Evolutionary conservation across 2,329 filamentous ascomycete genomes (phyloP).

Genomic region (Alternaria longipes): DNA sequence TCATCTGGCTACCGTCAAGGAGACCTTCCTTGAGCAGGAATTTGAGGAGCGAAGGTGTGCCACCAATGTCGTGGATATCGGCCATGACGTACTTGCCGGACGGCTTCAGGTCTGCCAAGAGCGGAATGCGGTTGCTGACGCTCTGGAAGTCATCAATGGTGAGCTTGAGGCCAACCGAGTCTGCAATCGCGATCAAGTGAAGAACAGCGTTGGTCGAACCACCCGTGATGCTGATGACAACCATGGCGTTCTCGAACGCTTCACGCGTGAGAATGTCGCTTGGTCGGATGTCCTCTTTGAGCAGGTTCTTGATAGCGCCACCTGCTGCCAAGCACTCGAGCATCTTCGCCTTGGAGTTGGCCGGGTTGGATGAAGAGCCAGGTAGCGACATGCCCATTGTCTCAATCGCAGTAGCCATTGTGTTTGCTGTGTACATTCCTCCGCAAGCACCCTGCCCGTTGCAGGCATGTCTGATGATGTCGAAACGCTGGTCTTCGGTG

Average conservation of each 20-base stretch:
- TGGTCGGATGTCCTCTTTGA: slow-evolving; percentile 61
- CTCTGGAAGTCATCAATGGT: slow-evolving; percentile 62
- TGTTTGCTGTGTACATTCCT: slow-evolving; percentile 73
- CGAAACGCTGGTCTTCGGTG: slow-evolving; percentile 87
- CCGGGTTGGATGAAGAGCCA: slow-evolving; percentile 62
- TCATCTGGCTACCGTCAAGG: slow-evolving; percentile 59
- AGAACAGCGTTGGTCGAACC: slow-evolving; percentile 62
- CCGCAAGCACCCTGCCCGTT: slow-evolving; percentile 84
- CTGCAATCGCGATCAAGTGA: slow-evolving; percentile 62
- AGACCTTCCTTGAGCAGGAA: slow-evolving; percentile 61
- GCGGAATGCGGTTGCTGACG: slow-evolving; percentile 60
- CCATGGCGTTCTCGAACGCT: slow-evolving; percentile 62
- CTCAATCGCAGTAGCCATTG: slow-evolving; percentile 62
- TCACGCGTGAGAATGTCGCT: slow-evolving; percentile 60
- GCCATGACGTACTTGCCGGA: slow-evolving; percentile 65
- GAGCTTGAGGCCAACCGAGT: slow-evolving; percentile 60
- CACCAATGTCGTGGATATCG: slow-evolving; percentile 66
- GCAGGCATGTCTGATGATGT: slow-evolving; percentile 93
- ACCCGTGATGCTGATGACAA: slow-evolving; percentile 60
- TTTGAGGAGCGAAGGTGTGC: slow-evolving; percentile 60
- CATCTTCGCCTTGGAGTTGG: slow-evolving; percentile 61
- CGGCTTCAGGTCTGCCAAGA: slow-evolving; percentile 62
- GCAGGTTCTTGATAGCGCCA: slow-evolving; percentile 60
- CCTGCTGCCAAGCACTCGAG: slow-evolving; percentile 61
- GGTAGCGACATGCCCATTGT: slow-evolving; percentile 62